Percentiles rank a stretch among this genome's conserved stretches.
Conservation (phyloP, 345 rosid species). For the Eucalyptus paniculata region DNA sequence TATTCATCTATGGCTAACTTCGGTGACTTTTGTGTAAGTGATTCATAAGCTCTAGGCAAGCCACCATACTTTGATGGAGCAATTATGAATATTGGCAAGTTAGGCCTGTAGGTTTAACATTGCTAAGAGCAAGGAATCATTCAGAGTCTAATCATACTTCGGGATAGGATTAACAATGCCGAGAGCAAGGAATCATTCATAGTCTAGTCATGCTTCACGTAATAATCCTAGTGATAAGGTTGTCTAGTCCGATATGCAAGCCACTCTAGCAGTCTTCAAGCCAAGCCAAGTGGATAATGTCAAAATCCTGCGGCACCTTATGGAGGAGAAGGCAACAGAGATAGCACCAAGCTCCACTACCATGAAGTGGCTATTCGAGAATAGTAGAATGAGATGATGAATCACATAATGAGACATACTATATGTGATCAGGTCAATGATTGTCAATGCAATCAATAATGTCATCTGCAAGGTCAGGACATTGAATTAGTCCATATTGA, state of each 20-base stretch:
- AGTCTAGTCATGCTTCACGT: neutral
- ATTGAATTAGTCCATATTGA: neutral
- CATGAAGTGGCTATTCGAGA: neutral
- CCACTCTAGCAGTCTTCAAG: neutral
- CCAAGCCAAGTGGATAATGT: neutral
- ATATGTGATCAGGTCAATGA: rapidly evolving
- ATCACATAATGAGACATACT: neutral
- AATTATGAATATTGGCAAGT: no score
- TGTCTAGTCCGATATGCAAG: rapidly evolving
- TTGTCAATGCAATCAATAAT: neutral
- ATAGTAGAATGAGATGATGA: neutral
- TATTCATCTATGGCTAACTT: no score
- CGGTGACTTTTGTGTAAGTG: no score
- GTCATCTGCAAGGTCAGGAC: rapidly evolving
- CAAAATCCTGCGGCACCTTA: rapidly evolving
- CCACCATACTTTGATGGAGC: no score
- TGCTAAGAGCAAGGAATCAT: neutral
- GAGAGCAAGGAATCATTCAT: neutral
- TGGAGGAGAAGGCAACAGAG: neutral
- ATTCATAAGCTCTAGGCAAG: no score
- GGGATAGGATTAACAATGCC: neutral
- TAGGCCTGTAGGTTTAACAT: neutral
- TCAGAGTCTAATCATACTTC: neutral
- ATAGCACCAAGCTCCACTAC: neutral
- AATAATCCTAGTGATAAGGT: neutral